Evolutionary conservation across 768 basidiomycete genomes (phyloP), one percentile per base, ranked within the genome.

Genomic region (Termitomyces titanicus): DNA sequence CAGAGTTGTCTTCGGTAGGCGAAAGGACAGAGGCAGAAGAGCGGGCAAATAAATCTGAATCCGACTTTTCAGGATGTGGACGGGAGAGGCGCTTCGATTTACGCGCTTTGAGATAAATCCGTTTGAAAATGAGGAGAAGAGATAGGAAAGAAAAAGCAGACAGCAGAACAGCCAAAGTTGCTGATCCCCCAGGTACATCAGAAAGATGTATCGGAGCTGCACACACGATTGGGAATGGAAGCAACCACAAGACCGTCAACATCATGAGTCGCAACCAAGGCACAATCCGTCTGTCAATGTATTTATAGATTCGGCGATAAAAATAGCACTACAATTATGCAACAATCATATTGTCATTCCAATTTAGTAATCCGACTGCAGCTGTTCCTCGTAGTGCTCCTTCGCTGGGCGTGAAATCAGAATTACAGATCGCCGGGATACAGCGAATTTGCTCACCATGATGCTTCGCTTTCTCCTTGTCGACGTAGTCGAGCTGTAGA

Each of bases 401-500:
- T 45, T 27, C 12, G 59, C 59, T 62, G 24, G 15, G n/a, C 17
- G 25, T 27, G n/a, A 24, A 7, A 25, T 37, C 17, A 61, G 46
- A 20, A 18, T 43, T 18, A 29, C 8, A n/a, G 4, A 25, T 27
- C 20, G 7, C 8, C 4, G 20, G n/a, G 17, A 20, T 25, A 29
- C 13, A 27, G 22, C 20, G 5, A 22, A 5, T 24, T n/a, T 9
- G 38, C 63, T 52, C 54, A 72, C 71, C 68, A 6, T 66, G 62
- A 50, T 59, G 63, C 53, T 70, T 61, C 20, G 64, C 68, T 42
- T 48, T 64, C 55, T 67, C 49, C 43, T 40, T 63, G 58, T 72
- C 71, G 37, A 70, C 3, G 40, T 53, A 67, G 59, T 72, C 69
- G 33, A 72, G 62, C 70, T 71, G 22, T 18, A 15, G 27, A 5